Conservation (phyloP, 805 yeast genomes). For the Isabelozyma rhagii region DNA sequence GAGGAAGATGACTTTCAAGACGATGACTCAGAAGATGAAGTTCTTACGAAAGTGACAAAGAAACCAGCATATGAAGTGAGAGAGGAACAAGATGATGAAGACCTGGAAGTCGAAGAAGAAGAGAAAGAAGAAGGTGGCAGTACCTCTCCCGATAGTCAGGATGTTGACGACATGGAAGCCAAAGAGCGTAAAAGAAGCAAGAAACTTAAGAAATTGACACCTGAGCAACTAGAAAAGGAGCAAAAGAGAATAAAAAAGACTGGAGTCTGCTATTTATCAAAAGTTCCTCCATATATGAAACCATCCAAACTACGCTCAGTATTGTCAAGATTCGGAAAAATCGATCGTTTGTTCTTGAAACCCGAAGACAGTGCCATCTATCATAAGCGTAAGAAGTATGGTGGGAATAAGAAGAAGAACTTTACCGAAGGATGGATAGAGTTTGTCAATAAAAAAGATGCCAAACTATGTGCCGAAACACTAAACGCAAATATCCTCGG, state of each 20-base stretch:
- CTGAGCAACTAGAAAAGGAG: conserved; percentile 53
- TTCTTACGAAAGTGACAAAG: conserved; percentile 1
- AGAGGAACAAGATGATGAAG: conserved; percentile 11
- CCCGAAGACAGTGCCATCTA: conserved; percentile 75
- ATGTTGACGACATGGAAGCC: conserved; percentile 5
- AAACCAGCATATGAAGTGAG: conserved; percentile 7
- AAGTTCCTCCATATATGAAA: conserved; percentile 95
- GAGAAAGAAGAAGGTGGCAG: conserved; percentile 1
- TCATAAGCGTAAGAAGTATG: conserved; percentile 69
- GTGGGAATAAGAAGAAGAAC: conserved; percentile 87
- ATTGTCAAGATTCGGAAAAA: conserved; percentile 74
- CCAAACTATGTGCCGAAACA: conserved; percentile 82
- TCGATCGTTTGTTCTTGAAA: conserved; percentile 82
- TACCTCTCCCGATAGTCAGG: conserved; percentile 2
- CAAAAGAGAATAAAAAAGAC: conserved; percentile 60
- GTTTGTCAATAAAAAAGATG: conserved; percentile 76
- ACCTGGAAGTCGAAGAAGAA: conserved; percentile 14
- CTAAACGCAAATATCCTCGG: conserved; percentile 88
- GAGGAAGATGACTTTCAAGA: conserved; percentile 7
- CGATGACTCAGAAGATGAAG: conserved; percentile 11
- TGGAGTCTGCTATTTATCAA: conserved; percentile 90
- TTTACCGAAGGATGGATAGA: conserved; percentile 98
- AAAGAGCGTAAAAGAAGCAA: conserved; percentile 9
- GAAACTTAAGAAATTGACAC: conserved; percentile 54
- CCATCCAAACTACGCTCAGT: conserved; percentile 87